Percentiles rank a stretch among this genome's conserved stretches.
phyloP scores from a whole-genome alignment of 768 basidiomycete genomes.

The Macrocybe gigantea region DNA sequence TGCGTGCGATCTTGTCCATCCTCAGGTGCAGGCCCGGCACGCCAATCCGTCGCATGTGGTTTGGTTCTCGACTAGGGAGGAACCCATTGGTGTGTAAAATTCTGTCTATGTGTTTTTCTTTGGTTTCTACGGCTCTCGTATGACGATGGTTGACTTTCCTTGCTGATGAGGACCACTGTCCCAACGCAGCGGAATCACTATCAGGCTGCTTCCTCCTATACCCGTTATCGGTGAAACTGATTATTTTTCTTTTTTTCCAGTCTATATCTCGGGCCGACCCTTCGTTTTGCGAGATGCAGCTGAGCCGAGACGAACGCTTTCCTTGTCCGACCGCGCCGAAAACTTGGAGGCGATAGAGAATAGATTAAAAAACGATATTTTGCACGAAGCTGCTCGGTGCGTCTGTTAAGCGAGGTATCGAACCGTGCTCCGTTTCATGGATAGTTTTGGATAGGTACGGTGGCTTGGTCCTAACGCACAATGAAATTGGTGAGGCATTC shows the following conservation, averaged over 20 bases:
- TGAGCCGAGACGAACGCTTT: conserved; percentile 72
- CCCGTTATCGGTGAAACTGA: no score
- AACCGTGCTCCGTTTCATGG: background rate
- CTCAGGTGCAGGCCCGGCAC: conserved; percentile 69
- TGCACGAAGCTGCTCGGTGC: conserved; percentile 59
- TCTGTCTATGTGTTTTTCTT: background rate
- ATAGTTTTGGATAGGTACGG: conserved; percentile 54
- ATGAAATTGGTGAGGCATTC: conserved; percentile 68
- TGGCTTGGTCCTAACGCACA: conserved; percentile 88
- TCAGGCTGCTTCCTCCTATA: no score
- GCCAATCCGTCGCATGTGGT: conserved; percentile 69
- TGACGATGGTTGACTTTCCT: no score
- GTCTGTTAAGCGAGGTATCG: conserved; percentile 33
- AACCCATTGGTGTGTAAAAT: conserved; percentile 71
- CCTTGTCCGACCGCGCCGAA: conserved; percentile 87
- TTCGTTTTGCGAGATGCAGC: conserved; percentile 89
- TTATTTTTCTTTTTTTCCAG: conserved; percentile 21
- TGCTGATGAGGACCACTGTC: no score
- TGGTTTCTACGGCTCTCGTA: no score
- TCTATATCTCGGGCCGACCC: conserved; percentile 87
- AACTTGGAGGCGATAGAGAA: conserved; percentile 91
- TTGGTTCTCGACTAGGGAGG: conserved; percentile 97
- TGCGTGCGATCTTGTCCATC: conserved; percentile 84
- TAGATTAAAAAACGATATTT: conserved; percentile 85
- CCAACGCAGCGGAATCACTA: no score